Base-by-base conservation (phyloP, 2,329 filamentous ascomycete species). In the Pseudogymnoascus sp. region DNA sequence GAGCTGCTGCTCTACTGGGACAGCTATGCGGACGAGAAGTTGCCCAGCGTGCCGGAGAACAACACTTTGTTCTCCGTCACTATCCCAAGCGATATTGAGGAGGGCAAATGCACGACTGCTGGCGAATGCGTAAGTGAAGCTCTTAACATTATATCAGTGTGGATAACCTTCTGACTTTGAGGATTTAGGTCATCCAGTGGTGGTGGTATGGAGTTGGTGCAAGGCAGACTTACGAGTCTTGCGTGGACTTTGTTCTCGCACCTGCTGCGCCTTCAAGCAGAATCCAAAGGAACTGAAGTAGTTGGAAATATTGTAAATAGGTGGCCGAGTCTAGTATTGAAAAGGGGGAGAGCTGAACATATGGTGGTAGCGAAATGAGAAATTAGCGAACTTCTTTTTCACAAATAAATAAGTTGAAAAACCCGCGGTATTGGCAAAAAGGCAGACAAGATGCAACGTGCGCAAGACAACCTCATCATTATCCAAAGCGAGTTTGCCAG, bases 191-290 rank as follows among this genome's bases (percentile, higher is more conserved):
- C 5, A 76, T 85, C 57, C 82, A 83, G 71, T 81, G 81, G 77
- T 82, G 71, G 73, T 83, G 81, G 81, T 74, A 82, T 66, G 80
- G 80, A 7, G 69, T 74, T 12, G 70, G 69, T 42, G 77, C 81
- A 60, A 71, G 80, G 67, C 82, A 84, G 77, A 83, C 81, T n/a
- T 84, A 84, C 71, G 80, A 83, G 74, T 76, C 76, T 61, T 84
- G 81, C 70, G 74, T 84, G 64, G 82, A 84, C 71, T 83, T 84
- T 21, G 61, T 64, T 8, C 64, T 69, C 6, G 40, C 61, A 8
- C 62, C 21, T 18, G 16, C 18, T 26, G 36, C 62, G 1, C 26
- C 26, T 11, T 54, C 26, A 11, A 54, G 14, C 47, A 14, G 26
- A n/a, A 31, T 26, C 3, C 5, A 8, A 54, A 54, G n/a, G 4